Conservation (phyloP, 352 stramenopile species). For the Globisporangium ultimum region DNA sequence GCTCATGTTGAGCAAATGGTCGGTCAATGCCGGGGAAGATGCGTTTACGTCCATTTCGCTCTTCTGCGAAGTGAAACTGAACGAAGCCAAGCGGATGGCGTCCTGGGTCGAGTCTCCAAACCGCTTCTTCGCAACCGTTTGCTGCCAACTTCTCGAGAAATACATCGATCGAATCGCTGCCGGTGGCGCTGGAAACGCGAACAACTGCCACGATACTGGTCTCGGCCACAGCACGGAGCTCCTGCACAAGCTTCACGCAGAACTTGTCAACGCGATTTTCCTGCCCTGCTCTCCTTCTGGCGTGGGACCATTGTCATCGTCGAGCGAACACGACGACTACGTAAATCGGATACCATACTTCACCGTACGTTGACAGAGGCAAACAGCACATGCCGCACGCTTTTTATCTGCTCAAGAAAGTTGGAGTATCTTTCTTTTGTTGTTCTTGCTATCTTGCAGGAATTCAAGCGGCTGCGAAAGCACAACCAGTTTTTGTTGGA, state of each 20-base stretch:
- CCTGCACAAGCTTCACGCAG: conserved; percentile 44
- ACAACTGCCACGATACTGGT: background rate
- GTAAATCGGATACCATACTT: conserved; percentile 56
- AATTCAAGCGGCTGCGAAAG: conserved; percentile 54
- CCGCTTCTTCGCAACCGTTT: conserved; percentile 69
- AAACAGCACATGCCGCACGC: background rate
- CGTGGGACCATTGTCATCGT: conserved; percentile 9
- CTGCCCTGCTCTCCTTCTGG: conserved; percentile 19
- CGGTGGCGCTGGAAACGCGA: conserved; percentile 11
- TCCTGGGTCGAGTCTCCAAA: conserved; percentile 71
- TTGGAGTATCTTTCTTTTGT: background rate
- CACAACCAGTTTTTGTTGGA: conserved; percentile 49
- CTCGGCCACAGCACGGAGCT: conserved; percentile 40
- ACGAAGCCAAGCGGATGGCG: conserved; percentile 71
- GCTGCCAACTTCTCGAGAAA: conserved; percentile 64
- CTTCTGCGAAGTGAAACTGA: conserved; percentile 80
- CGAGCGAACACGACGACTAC: conserved; percentile 19
- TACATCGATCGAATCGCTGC: conserved; percentile 36
- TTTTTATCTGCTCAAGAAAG: background rate
- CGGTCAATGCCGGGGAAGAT: conserved; percentile 44
- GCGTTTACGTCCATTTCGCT: conserved; percentile 61
- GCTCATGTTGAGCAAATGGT: conserved; percentile 70
- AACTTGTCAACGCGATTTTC: conserved; percentile 56
- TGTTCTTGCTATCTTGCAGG: conserved; percentile 21
- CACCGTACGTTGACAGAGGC: conserved; percentile 21